Evolutionary conservation across 352 stramenopile species (phyloP), one percentile per base, ranked within the genome.

Genomic region (Pythium rhizo-oryzae): DNA sequence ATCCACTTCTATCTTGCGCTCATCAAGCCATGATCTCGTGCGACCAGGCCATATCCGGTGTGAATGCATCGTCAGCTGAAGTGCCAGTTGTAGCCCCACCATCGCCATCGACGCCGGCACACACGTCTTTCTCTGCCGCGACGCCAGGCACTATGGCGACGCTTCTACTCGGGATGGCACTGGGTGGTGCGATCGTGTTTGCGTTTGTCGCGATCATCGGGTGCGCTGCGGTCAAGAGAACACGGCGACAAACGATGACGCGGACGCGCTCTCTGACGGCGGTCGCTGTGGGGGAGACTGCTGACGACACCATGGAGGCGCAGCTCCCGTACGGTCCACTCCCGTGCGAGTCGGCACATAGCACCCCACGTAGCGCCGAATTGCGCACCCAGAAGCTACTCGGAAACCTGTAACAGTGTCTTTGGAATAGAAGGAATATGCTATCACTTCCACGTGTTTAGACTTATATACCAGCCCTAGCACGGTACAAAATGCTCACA

Each of bases 81-180:
- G 11, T 11, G 18, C 13, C 44, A 4, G 2, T 51, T 5, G 25
- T 23, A 4, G 6, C 19, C 44, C 7, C 44, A 6, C 16, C 44
- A 18, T 23, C 16, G 6, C 41, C 41, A 47, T 7, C 18, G 41
- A 47, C 41, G 12, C 4, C n/a, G 4, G 4, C 6, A 12, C 44
- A 7, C 5, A 25, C 18, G 24, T 21, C 28, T 2, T 59, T 59
- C 18, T 30, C 30, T 15, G 33, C 33, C 11, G 35, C 28, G 19
- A 46, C 53, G 21, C n/a, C 53, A 8, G 54, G 37, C 4, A 39
- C 54, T 6, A 60, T 60, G 35, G 21, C 35, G 19, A 60, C 54
- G 21, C 35, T 60, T 35, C 16, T 60, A 28, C 54, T 60, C 11
- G 54, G 54, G 25, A 60, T 60, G 54, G 54, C 54, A n/a, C 33